These are phyloP conservation scores for Teunomyces panamensis DNA, from an alignment of 805 yeast genomes.

Conservation along the genomic window DNA sequence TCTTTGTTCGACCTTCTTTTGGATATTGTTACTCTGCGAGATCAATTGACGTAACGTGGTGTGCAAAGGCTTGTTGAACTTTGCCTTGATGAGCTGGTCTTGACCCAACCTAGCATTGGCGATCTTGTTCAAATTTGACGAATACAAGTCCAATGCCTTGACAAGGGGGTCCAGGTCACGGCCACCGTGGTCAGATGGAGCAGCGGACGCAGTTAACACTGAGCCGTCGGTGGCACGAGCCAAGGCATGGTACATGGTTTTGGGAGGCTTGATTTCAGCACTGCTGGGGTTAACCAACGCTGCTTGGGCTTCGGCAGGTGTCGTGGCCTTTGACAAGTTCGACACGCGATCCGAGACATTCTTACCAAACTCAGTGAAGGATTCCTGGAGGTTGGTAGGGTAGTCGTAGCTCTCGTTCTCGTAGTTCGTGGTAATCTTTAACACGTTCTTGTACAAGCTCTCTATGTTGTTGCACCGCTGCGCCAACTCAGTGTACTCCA, in stretches of 20 bases:
- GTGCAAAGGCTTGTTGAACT: constrained; percentile 65
- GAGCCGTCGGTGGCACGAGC: constrained; percentile 69
- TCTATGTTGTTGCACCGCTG: constrained; percentile 39
- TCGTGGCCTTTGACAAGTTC: constrained; percentile 66
- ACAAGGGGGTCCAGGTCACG: constrained; percentile 50
- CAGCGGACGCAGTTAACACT: constrained; percentile 22
- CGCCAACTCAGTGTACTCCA: constrained; percentile 61
- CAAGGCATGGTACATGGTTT: constrained; percentile 79
- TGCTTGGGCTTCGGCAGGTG: constrained; percentile 81
- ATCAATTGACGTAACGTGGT: constrained; percentile 61
- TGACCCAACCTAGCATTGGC: constrained; percentile 83
- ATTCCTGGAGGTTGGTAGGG: constrained; percentile 72
- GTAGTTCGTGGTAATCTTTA: constrained; percentile 49
- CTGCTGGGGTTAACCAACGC: constrained; percentile 47
- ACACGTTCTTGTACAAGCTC: constrained; percentile 39
- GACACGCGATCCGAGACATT: constrained; percentile 60
- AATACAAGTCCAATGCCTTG: constrained; percentile 62
- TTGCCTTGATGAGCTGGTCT: constrained; percentile 66
- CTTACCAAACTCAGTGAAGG: constrained; percentile 70
- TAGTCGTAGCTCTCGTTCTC: constrained; percentile 81
- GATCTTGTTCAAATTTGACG: constrained; percentile 66
- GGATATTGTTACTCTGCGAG: constrained; percentile 61
- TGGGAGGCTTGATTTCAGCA: constrained; percentile 58
- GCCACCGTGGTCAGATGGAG: constrained; percentile 28
- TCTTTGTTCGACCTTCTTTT: constrained; percentile 73